Base-by-base conservation (phyloP, 371 early-diverging fungal species). In the Rhizopus microsporus region DNA sequence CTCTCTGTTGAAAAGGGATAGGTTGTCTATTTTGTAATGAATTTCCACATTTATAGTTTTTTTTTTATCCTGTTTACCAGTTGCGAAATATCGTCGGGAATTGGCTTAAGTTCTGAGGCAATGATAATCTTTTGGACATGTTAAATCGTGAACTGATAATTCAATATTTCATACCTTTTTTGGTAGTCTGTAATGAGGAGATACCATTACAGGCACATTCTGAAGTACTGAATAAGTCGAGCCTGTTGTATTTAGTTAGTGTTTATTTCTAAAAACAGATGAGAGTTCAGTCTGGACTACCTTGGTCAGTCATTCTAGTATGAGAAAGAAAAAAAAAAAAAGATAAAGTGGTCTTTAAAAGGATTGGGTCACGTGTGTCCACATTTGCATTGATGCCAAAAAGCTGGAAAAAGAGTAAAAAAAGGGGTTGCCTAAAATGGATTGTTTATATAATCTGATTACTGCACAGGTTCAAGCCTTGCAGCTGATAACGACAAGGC, bases 121-220 rank as follows among this genome's bases (percentile, higher is more conserved):
- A 75, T 47, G 46, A 62, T 44, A 34, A 77, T 60, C 75, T 77
- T 39, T 6, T 46, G 7, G 29, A 37, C 7, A 9, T 43, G 9
- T 46, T 46, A 29, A 51, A 7, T 23, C 23, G 17, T 29, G 12
- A 29, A 15, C 7, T 43, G 7, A 15, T 8, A n/a, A 10, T 43
- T 43, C n/a, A 13, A 12, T 43, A 6, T 5, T 52, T 39, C 5
- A 33, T 67, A 79, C 82, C 64, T 78, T 76, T 58, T 78, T 71
- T 37, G 80, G 78, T 45, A 77, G 57, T 44, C 59, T 70, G 43
- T 78, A 82, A 15, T 70, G 77, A 16, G 78, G 77, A 33, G 82
- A 78, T 30, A 73, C 72, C 76, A 82, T 82, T 29, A 80, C 67
- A 29, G 82, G 82, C 13, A 82, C 69, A 65, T 77, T 72, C 42